These are phyloP conservation scores for Sporothrix luriei DNA, from an alignment of 2,329 filamentous ascomycete genomes.

Conservation along the genomic window DNA sequence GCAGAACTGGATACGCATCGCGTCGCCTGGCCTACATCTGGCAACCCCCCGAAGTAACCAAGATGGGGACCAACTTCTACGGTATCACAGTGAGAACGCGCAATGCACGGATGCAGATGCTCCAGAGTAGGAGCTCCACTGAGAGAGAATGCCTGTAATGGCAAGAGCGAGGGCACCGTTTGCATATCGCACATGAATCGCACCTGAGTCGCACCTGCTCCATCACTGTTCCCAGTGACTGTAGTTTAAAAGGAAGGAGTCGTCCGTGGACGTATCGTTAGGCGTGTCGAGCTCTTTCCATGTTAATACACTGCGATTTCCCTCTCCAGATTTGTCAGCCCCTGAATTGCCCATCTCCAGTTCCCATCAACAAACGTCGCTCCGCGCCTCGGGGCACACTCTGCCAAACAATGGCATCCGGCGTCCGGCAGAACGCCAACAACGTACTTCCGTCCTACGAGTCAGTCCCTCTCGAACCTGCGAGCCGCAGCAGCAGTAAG, in stretches of 20 bases:
- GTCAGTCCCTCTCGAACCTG: neutral
- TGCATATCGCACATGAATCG: too few species aligned
- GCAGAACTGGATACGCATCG: neutral
- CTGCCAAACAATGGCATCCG: conserved; percentile 2
- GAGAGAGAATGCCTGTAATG: neutral
- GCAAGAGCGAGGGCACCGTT: neutral
- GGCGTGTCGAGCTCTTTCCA: neutral
- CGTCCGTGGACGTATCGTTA: neutral
- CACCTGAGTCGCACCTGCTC: too few species aligned
- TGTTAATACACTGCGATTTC: neutral
- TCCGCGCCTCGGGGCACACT: too few species aligned
- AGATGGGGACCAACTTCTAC: neutral
- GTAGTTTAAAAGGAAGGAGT: conserved; percentile 5
- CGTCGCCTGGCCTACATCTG: conserved; percentile 5
- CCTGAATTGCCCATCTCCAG: neutral
- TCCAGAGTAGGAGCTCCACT: neutral
- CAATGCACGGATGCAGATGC: neutral
- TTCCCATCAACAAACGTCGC: neutral
- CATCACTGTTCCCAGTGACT: neutral
- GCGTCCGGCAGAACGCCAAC: neutral
- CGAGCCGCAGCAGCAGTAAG: neutral
- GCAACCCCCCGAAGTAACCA: neutral
- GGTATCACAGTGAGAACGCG: neutral
- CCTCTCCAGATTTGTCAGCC: neutral
- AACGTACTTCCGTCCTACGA: neutral